phyloP scores from a whole-genome alignment of 345 rosid species.

The Dovyalis caffra region DNA sequence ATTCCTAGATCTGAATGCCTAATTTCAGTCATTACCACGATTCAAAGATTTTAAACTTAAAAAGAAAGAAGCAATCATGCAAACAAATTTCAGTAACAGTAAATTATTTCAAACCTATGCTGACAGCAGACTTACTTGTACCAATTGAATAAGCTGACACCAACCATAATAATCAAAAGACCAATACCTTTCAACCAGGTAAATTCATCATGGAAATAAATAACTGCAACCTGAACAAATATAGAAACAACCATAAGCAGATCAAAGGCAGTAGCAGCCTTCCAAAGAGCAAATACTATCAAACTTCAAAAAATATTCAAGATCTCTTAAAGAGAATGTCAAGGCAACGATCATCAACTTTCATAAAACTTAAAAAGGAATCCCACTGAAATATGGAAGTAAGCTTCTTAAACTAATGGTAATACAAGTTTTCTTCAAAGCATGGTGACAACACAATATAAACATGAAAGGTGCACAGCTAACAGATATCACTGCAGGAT shows the following conservation, averaged over 20 bases:
- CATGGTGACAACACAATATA: not conserved
- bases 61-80: not conserved
- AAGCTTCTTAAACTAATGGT: not conserved
- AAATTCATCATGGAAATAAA: constrained; percentile 92
- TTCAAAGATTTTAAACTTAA: not conserved
- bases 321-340: not conserved
- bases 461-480: not conserved
- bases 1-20: not conserved
- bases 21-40: not conserved
- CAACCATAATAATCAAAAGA: constrained; percentile 75
- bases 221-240: constrained; percentile 82
- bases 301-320: not conserved
- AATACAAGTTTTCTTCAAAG: not conserved
- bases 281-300: not conserved
- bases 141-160: constrained; percentile 95
- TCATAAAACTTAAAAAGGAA: not conserved
- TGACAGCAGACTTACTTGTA: constrained; percentile 76
- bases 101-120: not conserved
- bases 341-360: not conserved
- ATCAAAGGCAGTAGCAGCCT: not conserved
- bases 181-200: constrained; percentile 95
- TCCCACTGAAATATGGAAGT: not conserved
- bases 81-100: not conserved
- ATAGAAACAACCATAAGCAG: not conserved
- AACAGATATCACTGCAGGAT: not conserved